Base-by-base conservation (phyloP, 2,329 filamentous ascomycete species). In the Talaromyces sp. region DNA sequence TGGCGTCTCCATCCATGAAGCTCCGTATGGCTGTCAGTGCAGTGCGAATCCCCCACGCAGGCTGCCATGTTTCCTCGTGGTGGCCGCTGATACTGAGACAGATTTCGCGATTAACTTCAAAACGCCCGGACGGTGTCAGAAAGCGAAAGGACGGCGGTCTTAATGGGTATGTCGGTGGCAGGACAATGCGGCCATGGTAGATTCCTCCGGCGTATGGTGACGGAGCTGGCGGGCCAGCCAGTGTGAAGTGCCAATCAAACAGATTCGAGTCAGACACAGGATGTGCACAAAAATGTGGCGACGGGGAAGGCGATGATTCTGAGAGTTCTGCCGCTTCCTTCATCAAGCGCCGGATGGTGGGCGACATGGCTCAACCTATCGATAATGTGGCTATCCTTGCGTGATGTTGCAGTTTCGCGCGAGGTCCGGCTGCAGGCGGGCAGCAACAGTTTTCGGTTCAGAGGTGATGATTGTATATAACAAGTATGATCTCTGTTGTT, bases 11-110 rank as follows among this genome's bases (percentile, higher is more conserved):
- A 76, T 96, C 93, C 93, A 99, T 98, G 78, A 97, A 97, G 71
- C 87, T 90, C 63, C 95, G 82, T 58, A 98, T 87, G 5, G 88
- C 88, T 4, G 88, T 83, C 65, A 99, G 81, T 17, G 95, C 94
- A 3, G 95, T 98, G 67, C 95, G 86, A 10, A 99, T 90, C 0
- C 95, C 95, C 95, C 95, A 99, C 0, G 95, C 95, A 0, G 95
- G 95, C 84, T 97, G 94, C 95, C 95, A 99, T 17, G 92, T 96
- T 81, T 98, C 95, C 77, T 98, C 95, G 79, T 99, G 95, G 78
- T 97, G 94, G 1, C 93, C 94, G 61, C 88, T 91, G 73, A 98
- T 99, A 72, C 88, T 92, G 17, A 99, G 87, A 75, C 95, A 99
- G 71, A 99, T 98, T 82, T 98, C 94, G 70, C 95, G 88, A 76